Evolutionary conservation across 176 grass and related monocot species (phyloP).

Genomic region (Melocanna baccifera): DNA sequence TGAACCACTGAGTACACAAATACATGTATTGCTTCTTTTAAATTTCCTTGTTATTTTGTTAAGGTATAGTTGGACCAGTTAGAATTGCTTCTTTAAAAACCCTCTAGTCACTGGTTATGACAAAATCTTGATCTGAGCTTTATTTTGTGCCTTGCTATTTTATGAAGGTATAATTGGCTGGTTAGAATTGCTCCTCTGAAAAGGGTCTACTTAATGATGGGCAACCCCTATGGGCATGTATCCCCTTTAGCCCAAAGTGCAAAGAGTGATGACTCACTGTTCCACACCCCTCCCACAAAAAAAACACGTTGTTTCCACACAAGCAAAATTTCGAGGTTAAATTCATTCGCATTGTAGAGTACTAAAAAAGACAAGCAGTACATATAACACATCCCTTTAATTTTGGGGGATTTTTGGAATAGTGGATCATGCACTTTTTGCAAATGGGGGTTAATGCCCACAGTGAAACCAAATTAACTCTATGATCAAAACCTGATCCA

Average conservation of each 20-base stretch:
- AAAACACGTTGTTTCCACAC: no score
- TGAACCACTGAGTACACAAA: neutral
- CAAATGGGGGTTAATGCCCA: neutral
- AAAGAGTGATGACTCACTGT: no score
- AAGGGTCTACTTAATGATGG: neutral
- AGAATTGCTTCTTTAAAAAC: neutral
- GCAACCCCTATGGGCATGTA: no score
- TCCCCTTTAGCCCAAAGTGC: no score
- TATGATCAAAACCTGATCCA: neutral
- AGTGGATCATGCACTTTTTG: no score
- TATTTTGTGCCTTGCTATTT: neutral
- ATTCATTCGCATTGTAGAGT: no score
- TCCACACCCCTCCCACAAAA: no score
- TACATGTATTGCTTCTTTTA: neutral
- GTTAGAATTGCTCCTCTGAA: neutral
- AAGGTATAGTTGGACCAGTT: neutral
- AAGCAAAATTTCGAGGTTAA: no score
- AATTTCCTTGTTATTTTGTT: slow-evolving; percentile 6
- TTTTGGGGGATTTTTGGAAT: no score
- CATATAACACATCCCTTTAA: no score
- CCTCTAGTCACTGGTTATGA: neutral
- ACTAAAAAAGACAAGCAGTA: no score
- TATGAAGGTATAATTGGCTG: neutral
- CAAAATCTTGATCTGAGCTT: neutral
- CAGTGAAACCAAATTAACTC: neutral